Base-by-base conservation (phyloP, 257 asterid genomes). In the Solanum pinnatisectum region DNA sequence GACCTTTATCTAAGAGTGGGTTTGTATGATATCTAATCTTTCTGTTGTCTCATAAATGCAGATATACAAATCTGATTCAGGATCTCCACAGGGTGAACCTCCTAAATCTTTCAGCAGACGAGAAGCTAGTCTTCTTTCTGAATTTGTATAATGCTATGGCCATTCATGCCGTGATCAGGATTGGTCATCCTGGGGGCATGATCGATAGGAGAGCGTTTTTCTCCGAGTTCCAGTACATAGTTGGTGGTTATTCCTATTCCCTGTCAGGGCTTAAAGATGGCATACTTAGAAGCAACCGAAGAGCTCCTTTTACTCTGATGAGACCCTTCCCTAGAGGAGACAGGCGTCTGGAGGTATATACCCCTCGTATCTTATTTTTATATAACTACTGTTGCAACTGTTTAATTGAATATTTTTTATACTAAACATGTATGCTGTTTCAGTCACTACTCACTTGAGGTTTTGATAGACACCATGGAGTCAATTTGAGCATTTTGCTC, bases 91-190 rank as follows among this genome's bases (percentile, higher is more conserved):
- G 99, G 90, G 93, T 97, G 39, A 90, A 94, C 89, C 88, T 94
- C 33, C 36, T 30, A 16, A 87, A 89, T 52, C 98, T 97, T 63
- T 87, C 96, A 73, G 91, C 88, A 25, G 92, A 94, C 33, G 98
- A 96, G 90, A 96, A 91, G 93, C 87, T 97, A 89, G 95, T 96
- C 25, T 97, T 97, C 93, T 97, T 97, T 90, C 86, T 97, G 87
- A 97, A 97, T 89, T 91, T 97, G 88, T 95, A 97, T 93, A 97
- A 96, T 84, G 95, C 95, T 68, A 97, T 96, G 98, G 97, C 95
- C 10, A 94, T 97, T 86, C 99, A 97, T 86, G 98, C 96, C 12
- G 99, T 94, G 30, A 93, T 96, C 52, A 91, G 98, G 88, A 73
- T 97, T 15, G 99, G 99, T 67, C 93, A 90, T 87, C 99, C 99